Evolutionary conservation across 768 basidiomycete species (phyloP).

Genomic region (Mycena leptocephala): DNA sequence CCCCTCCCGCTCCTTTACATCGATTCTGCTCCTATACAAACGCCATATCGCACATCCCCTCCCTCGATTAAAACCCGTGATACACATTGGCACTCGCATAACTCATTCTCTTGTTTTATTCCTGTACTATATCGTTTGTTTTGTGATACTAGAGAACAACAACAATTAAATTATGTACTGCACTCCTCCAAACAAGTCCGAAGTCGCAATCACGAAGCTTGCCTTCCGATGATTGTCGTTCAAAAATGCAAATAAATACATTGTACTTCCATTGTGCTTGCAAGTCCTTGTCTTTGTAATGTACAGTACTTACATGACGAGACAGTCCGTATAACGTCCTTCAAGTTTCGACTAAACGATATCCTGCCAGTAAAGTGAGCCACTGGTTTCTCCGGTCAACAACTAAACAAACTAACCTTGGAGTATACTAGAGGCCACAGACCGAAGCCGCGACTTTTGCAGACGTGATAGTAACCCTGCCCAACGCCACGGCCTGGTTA

Average conservation of each 20-base stretch:
- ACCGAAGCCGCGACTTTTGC: conserved; percentile 59
- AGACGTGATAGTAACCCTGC: conserved; percentile 63
- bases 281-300: background rate
- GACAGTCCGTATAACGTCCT: background rate
- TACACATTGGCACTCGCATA: conserved; percentile 6
- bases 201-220: background rate
- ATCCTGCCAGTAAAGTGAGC: background rate
- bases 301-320: background rate
- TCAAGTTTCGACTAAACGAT: background rate
- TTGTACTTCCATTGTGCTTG: background rate
- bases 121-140: conserved; percentile 34
- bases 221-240: too few relatives aligned
- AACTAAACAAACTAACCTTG: background rate
- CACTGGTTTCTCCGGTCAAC: background rate
- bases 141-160: conserved; percentile 29
- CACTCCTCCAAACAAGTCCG: background rate
- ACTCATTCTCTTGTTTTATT: conserved; percentile 19
- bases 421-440: conserved; percentile 65
- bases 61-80: conserved; percentile 7
- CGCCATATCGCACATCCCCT: background rate
- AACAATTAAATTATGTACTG: conserved; percentile 38
- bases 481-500: conserved; percentile 62
- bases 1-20: conserved; percentile 24
- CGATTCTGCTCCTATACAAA: background rate
- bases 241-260: too few relatives aligned